A percentile compares a stretch with the other conserved stretches of the same genome.
phyloP scores from a whole-genome alignment of 2,329 filamentous ascomycete species.

The Pestalotiopsis sp. region DNA sequence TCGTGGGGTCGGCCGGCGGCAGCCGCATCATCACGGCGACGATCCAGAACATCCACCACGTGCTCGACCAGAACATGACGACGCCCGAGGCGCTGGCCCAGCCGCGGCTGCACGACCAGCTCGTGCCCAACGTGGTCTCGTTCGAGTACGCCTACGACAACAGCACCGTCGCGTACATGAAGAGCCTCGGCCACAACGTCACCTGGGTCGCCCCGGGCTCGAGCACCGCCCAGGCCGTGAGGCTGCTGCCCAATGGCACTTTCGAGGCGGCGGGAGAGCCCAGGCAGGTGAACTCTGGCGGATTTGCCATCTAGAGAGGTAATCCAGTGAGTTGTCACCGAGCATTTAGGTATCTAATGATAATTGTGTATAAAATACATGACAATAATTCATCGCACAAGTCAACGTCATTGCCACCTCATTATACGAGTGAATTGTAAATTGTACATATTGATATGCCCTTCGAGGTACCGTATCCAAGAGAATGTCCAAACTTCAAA shows the following conservation, averaged over 20 bases:
- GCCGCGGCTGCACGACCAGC: constrained; percentile 81
- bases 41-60: constrained; percentile 75
- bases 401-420: too few relatives aligned
- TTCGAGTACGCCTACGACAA: constrained; percentile 79
- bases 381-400: too few relatives aligned
- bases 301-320: constrained; percentile 50
- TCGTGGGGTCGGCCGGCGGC: constrained; percentile 79
- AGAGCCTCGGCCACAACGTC: constrained; percentile 71
- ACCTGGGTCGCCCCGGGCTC: constrained; percentile 67
- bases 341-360: background rate
- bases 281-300: constrained; percentile 75
- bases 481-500: too few relatives aligned
- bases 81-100: constrained; percentile 64
- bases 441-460: background rate
- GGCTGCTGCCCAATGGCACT: constrained; percentile 60
- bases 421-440: too few relatives aligned
- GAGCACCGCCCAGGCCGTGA: constrained; percentile 75
- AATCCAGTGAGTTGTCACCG: background rate
- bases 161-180: constrained; percentile 67
- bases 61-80: constrained; percentile 69
- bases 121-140: constrained; percentile 67
- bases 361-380: background rate
- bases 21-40: constrained; percentile 83
- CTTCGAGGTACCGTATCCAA: too few relatives aligned
- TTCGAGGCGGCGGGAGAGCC: constrained; percentile 86